Evolutionary conservation across 805 yeast genomes (phyloP), one percentile per base, ranked within the genome.

Genomic region (Ogataea ganodermae): DNA sequence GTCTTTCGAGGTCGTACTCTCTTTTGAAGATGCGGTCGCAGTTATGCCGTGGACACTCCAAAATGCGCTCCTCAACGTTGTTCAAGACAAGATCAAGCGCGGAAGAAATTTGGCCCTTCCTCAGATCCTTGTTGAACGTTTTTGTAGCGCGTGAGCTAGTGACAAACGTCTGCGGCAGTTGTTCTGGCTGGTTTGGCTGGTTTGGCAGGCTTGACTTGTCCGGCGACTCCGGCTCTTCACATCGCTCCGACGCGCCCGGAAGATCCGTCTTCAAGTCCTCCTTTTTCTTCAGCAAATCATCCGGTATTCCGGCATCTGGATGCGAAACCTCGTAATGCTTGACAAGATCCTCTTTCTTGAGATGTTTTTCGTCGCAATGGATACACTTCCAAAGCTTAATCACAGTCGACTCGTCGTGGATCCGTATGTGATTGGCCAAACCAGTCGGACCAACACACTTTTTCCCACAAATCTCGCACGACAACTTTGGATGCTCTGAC

Each of bases 401-500:
- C 10, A 72, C 74, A 14, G 72, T 70, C 2, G 60, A 57, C 4
- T 75, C 80, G 54, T 83, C 82, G 64, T 90, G 96, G 17, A 81
- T 69, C 36, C 74, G 66, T 89, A 86, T 81, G 62, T 91, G 97
- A 71, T 84, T 80, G 14, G 74, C 67, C 42, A 89, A 65, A 51
- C 90, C 94, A 22, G 74, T 71, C 38, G 76, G 79, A 23, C 95
- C 96, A 9, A 85, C 84, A 69, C 90, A 85, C 6, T 76, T 80
- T 61, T 80, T 83, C 5, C 80, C 81, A 71, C 97, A 90, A 1
- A 79, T 55, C 0, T 65, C 56, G 68, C 96, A 89, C 36, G 70
- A 72, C 22, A 84, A 55, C 59, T 84, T 81, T 4, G 91, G 89
- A 65, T 90, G 97, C 28, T 76, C 85, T 0, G 79, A 75, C 55